A percentile compares a stretch with the other conserved stretches of the same genome.
phyloP scores from a whole-genome alignment of 345 rosid species.

The Eucalyptus paniculata region DNA sequence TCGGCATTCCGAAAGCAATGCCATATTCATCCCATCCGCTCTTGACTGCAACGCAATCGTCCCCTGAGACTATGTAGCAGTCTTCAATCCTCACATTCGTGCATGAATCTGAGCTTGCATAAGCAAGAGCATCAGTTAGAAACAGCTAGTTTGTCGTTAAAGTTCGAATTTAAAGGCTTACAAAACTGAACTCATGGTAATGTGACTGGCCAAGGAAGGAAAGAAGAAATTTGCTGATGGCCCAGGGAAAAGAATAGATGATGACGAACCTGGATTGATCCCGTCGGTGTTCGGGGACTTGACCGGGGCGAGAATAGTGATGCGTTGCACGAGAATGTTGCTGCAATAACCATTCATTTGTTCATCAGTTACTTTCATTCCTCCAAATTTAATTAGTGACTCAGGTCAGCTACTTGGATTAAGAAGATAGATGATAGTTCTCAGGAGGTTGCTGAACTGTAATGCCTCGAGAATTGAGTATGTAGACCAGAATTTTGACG shows the following conservation, averaged over 20 bases:
- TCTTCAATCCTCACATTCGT: constrained; percentile 4
- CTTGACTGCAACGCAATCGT: constrained; percentile 4
- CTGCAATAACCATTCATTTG: constrained; percentile 19
- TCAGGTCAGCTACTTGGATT: background rate
- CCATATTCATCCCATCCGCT: constrained; percentile 12
- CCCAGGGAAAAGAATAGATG: background rate
- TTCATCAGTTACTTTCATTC: background rate
- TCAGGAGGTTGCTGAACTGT: background rate
- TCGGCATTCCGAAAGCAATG: constrained; percentile 8
- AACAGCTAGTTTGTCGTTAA: background rate
- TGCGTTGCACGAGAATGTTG: constrained; percentile 57
- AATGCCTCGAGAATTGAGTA: background rate
- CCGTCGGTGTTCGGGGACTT: constrained; percentile 93
- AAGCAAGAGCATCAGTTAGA: background rate
- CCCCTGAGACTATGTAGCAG: constrained; percentile 13
- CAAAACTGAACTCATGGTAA: background rate
- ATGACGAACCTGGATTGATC: constrained; percentile 66
- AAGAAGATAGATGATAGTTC: background rate
- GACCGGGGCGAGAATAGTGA: constrained; percentile 78
- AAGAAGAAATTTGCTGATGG: background rate
- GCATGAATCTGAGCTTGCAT: constrained; percentile 2
- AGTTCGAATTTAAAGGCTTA: background rate
- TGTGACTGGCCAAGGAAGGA: background rate
- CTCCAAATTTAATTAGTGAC: background rate
- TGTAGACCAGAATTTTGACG: background rate